A percentile compares a stretch with the other conserved stretches of the same genome.
phyloP scores from a whole-genome alignment of 108 stramenopile species.

The Skeletonema tropicum region DNA sequence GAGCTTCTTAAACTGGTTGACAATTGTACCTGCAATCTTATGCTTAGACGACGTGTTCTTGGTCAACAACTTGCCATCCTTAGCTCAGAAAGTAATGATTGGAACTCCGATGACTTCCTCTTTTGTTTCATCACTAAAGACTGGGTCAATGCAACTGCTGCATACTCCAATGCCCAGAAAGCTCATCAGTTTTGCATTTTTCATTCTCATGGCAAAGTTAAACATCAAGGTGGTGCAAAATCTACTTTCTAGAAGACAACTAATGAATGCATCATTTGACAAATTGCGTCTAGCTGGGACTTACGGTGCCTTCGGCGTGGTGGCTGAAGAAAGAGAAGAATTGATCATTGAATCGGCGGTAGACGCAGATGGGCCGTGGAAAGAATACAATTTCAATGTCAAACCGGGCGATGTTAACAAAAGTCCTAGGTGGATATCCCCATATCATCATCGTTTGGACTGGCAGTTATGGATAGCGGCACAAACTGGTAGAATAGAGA shows the following conservation, averaged over 20 bases:
- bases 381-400: constrained; percentile 68
- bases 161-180: constrained; percentile 14
- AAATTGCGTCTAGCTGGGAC: constrained; percentile 61
- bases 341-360: constrained; percentile 56
- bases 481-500: constrained; percentile 34
- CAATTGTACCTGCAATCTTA: constrained; percentile 45
- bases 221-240: constrained; percentile 60
- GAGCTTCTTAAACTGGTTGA: constrained; percentile 62
- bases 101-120: constrained; percentile 23
- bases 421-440: constrained; percentile 54
- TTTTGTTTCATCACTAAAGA: constrained; percentile 6
- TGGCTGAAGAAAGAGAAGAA: constrained; percentile 56
- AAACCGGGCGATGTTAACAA: constrained; percentile 61
- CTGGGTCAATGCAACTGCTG: neutral
- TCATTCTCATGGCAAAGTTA: constrained; percentile 46
- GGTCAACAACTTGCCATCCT: constrained; percentile 22
- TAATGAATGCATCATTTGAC: constrained; percentile 77
- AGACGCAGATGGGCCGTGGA: constrained; percentile 55
- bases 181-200: constrained; percentile 36
- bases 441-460: constrained; percentile 70
- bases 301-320: constrained; percentile 69
- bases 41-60: constrained; percentile 68
- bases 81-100: constrained; percentile 21
- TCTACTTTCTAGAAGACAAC: constrained; percentile 49
- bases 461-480: constrained; percentile 77